Conservation (phyloP, 192 early-diverging fungal genomes). For the Podila epigama region DNA sequence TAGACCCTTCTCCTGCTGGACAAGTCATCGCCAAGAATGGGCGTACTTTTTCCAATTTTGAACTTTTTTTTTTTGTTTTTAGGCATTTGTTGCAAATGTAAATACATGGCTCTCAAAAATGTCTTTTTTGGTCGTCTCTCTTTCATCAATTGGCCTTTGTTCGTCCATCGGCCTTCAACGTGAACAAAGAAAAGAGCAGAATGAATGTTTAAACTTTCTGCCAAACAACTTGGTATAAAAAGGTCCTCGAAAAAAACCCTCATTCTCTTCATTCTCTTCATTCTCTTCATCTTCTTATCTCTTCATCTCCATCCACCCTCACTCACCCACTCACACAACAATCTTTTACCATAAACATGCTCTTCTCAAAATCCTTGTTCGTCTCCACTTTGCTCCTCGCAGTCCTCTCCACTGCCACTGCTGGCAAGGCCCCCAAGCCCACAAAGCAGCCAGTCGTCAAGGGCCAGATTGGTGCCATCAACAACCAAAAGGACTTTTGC, state of each 20-base stretch:
- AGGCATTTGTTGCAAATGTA: too few species aligned
- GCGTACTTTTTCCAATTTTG: too few species aligned
- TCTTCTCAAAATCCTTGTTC: conserved; percentile 36
- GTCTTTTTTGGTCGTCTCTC: too few species aligned
- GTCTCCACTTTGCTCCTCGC: conserved; percentile 15
- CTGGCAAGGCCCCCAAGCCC: conserved; percentile 1
- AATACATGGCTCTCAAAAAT: too few species aligned
- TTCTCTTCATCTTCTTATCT: not conserved
- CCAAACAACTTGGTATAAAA: not conserved
- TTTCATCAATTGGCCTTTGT: too few species aligned
- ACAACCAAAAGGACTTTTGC: conserved; percentile 51
- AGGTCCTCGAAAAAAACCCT: not conserved
- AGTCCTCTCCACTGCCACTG: conserved; percentile 24
- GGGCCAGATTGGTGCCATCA: conserved; percentile 24
- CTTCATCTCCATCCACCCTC: not conserved
- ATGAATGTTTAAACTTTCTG: too few species aligned
- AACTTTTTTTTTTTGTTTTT: too few species aligned
- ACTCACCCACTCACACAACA: not conserved
- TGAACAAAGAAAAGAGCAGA: too few species aligned
- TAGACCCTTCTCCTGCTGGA: too few species aligned
- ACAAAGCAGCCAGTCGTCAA: not conserved
- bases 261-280: not conserved
- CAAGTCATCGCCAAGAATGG: too few species aligned
- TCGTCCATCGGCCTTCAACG: too few species aligned
- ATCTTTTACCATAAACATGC: not conserved